These are phyloP conservation scores for Pleurotus tuoliensis DNA, from an alignment of 768 basidiomycete genomes.

Conservation along the genomic window DNA sequence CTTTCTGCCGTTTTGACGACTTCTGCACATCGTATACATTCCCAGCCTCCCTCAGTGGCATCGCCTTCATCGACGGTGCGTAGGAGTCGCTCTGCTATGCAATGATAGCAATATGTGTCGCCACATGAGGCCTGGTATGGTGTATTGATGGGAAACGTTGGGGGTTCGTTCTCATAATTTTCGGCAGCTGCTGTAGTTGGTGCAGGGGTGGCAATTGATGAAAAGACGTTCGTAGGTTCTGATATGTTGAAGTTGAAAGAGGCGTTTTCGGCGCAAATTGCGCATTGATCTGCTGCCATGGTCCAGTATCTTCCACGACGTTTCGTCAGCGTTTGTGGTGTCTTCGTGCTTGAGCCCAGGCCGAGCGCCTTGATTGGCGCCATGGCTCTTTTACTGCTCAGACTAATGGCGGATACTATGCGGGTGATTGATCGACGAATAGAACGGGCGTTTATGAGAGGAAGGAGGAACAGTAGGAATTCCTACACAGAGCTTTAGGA, in stretches of 20 bases:
- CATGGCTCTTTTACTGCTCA: conserved; percentile 23
- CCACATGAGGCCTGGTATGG: conserved; percentile 83
- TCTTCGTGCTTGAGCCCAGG: conserved; percentile 6
- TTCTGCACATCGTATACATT: conserved; percentile 77
- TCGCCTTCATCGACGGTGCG: conserved; percentile 64
- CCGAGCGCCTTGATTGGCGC: conserved; percentile 18
- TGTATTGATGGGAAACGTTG: conserved; percentile 66
- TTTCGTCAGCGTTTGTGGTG: conserved; percentile 8
- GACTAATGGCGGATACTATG: conserved; percentile 26
- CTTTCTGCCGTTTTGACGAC: conserved; percentile 61
- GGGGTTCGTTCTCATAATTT: conserved; percentile 36
- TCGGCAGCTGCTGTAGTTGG: conserved; percentile 17
- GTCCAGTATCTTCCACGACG: conserved; percentile 61
- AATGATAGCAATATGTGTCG: conserved; percentile 92
- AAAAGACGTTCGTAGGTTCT: conserved; percentile 48
- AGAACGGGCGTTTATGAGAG: conserved; percentile 69
- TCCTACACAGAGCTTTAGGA: conserved; percentile 52
- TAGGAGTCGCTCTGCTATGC: conserved; percentile 81
- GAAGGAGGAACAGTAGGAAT: conserved; percentile 90
- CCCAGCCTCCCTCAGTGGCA: conserved; percentile 73
- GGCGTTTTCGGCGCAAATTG: conserved; percentile 83
- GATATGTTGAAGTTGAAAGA: conserved; percentile 55
- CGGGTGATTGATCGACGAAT: conserved; percentile 56
- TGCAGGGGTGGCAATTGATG: conserved; percentile 25
- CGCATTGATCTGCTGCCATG: conserved; percentile 75